Conservation (phyloP, 331 rosid genomes). For the Rhamnella rubrinervis region DNA sequence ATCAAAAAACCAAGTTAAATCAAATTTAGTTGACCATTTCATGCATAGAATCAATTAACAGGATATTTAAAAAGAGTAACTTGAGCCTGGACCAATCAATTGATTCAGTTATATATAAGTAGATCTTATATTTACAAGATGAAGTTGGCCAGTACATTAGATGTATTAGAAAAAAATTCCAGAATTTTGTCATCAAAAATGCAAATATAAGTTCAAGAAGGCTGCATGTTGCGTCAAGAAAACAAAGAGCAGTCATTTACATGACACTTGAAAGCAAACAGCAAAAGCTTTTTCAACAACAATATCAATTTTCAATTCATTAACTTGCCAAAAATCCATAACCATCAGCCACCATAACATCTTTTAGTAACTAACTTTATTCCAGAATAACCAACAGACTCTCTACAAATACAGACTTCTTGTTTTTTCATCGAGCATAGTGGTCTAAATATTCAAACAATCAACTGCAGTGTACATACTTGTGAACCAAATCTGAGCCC, state of each 20-base stretch:
- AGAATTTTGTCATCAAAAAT: no score
- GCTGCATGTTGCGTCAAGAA: no score
- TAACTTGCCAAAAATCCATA: neutral
- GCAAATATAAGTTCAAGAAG: no score
- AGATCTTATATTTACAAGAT: no score
- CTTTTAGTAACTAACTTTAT: neutral
- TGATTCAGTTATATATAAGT: neutral
- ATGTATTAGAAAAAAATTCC: neutral
- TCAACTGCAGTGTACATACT: conserved; percentile 40
- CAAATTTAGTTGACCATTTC: neutral
- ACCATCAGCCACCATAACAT: conserved; percentile 1
- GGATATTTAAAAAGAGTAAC: neutral
- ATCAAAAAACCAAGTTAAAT: neutral
- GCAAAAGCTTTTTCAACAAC: no score
- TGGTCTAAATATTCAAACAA: neutral
- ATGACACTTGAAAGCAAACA: no score
- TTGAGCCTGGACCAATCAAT: neutral
- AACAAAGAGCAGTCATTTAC: no score
- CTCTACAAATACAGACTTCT: neutral
- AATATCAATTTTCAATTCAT: neutral
- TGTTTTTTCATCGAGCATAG: neutral
- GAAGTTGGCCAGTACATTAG: neutral
- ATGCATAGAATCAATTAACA: neutral
- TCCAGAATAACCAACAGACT: conserved; percentile 10
- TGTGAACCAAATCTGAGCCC: conserved; percentile 65